Conservation (phyloP, 495 filamentous ascomycete genomes). For the Endocarpon pusillum region DNA sequence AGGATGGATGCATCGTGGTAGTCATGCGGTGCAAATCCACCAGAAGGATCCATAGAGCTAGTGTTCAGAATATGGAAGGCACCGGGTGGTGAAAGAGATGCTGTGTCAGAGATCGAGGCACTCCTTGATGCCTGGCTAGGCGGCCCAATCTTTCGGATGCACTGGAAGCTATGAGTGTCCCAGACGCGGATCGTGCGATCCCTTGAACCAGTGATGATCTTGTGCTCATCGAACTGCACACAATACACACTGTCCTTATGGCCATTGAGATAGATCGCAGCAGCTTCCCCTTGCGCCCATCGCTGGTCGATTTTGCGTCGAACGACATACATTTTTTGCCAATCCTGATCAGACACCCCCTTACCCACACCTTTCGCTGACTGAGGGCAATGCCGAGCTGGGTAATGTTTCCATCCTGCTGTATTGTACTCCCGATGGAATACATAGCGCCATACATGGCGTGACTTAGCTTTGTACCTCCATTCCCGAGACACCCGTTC, state of each 20-base stretch:
- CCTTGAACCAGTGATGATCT: slow-evolving; percentile 91
- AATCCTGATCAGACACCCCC: slow-evolving; percentile 41
- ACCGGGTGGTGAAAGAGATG: slow-evolving; percentile 9
- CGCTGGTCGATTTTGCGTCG: slow-evolving; percentile 55
- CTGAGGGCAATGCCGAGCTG: slow-evolving; percentile 4
- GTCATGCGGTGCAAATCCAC: no score
- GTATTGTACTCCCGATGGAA: slow-evolving; percentile 48
- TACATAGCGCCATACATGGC: slow-evolving; percentile 60
- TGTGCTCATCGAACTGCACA: slow-evolving; percentile 94
- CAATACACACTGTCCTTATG: slow-evolving; percentile 94
- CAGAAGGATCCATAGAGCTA: slow-evolving; percentile 5
- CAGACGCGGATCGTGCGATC: slow-evolving; percentile 91
- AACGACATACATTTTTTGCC: slow-evolving; percentile 71
- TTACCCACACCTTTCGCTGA: slow-evolving; percentile 31
- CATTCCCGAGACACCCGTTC: slow-evolving; percentile 48
- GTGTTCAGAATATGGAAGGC: slow-evolving; percentile 19
- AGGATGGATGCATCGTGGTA: slow-evolving; percentile 82
- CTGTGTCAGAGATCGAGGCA: slow-evolving; percentile 3
- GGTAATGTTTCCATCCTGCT: slow-evolving; percentile 2
- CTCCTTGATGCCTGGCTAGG: slow-evolving; percentile 7
- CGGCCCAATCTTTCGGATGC: slow-evolving; percentile 60
- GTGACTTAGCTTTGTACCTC: slow-evolving; percentile 40
- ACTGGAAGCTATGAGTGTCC: slow-evolving; percentile 76
- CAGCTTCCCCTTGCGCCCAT: slow-evolving; percentile 63
- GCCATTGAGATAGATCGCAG: slow-evolving; percentile 74